Evolutionary conservation across 1,284 basidiomycete species (phyloP).

Genomic region (Megacollybia platyphylla): DNA sequence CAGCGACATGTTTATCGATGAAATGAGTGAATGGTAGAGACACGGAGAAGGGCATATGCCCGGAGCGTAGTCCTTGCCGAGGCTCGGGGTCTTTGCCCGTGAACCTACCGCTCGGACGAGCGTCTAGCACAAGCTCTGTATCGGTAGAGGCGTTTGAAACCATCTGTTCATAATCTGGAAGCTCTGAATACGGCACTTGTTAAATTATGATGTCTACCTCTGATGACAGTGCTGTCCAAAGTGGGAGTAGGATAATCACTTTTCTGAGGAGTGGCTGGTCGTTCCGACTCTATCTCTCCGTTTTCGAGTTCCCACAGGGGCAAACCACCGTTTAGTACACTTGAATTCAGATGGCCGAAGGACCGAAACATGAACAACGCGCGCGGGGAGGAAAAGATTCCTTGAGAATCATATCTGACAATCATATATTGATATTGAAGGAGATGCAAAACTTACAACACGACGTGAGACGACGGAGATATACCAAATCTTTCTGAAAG

Average conservation of each 20-base stretch:
- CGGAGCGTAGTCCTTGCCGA: slow-evolving; percentile 75
- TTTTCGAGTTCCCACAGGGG: slow-evolving; percentile 75
- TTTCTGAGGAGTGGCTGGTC: slow-evolving; percentile 14
- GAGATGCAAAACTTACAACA: slow-evolving; percentile 39
- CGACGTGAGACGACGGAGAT: slow-evolving; percentile 63
- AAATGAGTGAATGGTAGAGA: slow-evolving; percentile 80
- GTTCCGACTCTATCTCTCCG: slow-evolving; percentile 43
- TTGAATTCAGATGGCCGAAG: slow-evolving; percentile 78
- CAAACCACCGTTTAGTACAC: slow-evolving; percentile 82
- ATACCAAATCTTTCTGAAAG: slow-evolving; percentile 64
- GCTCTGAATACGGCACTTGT: slow-evolving; percentile 10
- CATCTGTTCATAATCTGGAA: slow-evolving; percentile 67
- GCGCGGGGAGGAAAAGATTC: slow-evolving; percentile 83
- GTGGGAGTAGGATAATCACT: slow-evolving; percentile 42
- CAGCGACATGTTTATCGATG: slow-evolving; percentile 38
- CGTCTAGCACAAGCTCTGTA: slow-evolving; percentile 77
- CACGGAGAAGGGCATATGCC: slow-evolving; percentile 85
- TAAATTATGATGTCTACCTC: slow-evolving; percentile 29
- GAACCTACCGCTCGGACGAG: slow-evolving; percentile 68
- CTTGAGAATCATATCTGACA: slow-evolving; percentile 72
- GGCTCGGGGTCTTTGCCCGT: slow-evolving; percentile 82
- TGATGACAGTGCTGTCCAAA: slow-evolving; percentile 36
- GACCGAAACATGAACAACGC: slow-evolving; percentile 87
- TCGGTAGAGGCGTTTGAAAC: slow-evolving; percentile 53
- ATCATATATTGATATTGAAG: slow-evolving; percentile 5